These are phyloP conservation scores for Apiospora hydei DNA, from an alignment of 2,329 filamentous ascomycete genomes.

Conservation along the genomic window DNA sequence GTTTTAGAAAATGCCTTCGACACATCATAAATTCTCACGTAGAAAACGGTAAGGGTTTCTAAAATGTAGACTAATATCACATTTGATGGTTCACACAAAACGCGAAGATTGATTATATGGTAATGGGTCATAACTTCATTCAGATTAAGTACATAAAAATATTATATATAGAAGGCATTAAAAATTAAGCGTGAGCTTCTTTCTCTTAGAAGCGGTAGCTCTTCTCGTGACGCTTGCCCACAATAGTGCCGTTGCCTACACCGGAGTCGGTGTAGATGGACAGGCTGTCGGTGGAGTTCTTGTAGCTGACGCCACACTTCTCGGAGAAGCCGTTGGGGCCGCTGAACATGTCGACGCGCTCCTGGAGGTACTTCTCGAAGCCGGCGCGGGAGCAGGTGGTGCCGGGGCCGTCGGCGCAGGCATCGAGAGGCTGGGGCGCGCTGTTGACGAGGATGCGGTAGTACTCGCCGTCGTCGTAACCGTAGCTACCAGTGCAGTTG, in stretches of 20 bases:
- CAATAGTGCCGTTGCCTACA: slow-evolving; percentile 39
- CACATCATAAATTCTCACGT: not conserved
- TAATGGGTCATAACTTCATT: slow-evolving; percentile 6
- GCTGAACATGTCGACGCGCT: slow-evolving; percentile 46
- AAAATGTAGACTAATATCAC: not conserved
- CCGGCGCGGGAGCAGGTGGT: slow-evolving; percentile 50
- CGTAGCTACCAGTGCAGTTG: slow-evolving; percentile 63
- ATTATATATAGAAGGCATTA: slow-evolving; percentile 13
- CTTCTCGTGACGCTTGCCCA: slow-evolving; percentile 39
- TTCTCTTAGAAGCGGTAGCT: slow-evolving; percentile 28
- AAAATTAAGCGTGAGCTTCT: not conserved
- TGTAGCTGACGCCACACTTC: slow-evolving; percentile 44
- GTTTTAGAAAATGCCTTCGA: not conserved
- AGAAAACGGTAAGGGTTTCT: not conserved
- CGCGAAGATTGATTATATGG: not conserved
- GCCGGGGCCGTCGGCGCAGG: slow-evolving; percentile 52
- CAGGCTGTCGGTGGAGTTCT: slow-evolving; percentile 39
- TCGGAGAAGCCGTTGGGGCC: slow-evolving; percentile 45
- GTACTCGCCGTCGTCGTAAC: slow-evolving; percentile 60
- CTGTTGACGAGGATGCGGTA: slow-evolving; percentile 55
- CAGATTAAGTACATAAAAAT: slow-evolving; percentile 13
- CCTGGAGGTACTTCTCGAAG: slow-evolving; percentile 49
- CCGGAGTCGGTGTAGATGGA: slow-evolving; percentile 38
- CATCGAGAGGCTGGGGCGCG: slow-evolving; percentile 50
- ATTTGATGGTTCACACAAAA: not conserved